Percentiles rank a stretch among this genome's conserved stretches.
Conservation (phyloP, 1,139 yeast species). For the Scheffersomyces lignicola region DNA sequence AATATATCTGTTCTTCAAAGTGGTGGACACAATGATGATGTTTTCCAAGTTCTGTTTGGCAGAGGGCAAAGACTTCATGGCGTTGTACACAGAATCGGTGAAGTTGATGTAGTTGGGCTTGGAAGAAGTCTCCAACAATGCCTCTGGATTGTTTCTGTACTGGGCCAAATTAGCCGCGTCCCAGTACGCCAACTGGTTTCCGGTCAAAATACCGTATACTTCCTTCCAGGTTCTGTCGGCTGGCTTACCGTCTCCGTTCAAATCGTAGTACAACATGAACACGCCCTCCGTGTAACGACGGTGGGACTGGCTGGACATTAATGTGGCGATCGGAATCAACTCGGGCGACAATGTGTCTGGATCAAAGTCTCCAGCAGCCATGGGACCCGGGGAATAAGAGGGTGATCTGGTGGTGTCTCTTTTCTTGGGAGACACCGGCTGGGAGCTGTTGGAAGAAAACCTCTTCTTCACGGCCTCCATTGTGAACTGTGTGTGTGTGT, state of each 20-base stretch:
- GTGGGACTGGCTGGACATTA: slow-evolving; percentile 70
- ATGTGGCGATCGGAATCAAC: slow-evolving; percentile 71
- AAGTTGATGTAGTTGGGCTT: slow-evolving; percentile 90
- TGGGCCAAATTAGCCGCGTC: slow-evolving; percentile 75
- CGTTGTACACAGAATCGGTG: slow-evolving; percentile 85
- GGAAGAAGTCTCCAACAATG: slow-evolving; percentile 52
- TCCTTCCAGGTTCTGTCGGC: slow-evolving; percentile 85
- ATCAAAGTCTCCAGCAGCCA: slow-evolving; percentile 9
- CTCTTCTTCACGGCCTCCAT: slow-evolving; percentile 24
- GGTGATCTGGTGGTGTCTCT: slow-evolving; percentile 10
- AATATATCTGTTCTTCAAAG: slow-evolving; percentile 81
- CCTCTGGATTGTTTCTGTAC: slow-evolving; percentile 49
- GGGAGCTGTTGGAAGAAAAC: slow-evolving; percentile 17
- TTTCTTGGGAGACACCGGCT: slow-evolving; percentile 14
- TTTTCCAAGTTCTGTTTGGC: slow-evolving; percentile 68
- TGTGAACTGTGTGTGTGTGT: background rate
- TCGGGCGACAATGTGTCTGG: slow-evolving; percentile 55
- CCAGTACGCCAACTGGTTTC: slow-evolving; percentile 92
- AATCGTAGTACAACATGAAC: slow-evolving; percentile 68
- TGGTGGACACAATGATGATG: slow-evolving; percentile 85
- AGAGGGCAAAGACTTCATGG: slow-evolving; percentile 61
- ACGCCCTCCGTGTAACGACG: slow-evolving; percentile 75
- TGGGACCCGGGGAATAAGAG: slow-evolving; percentile 6
- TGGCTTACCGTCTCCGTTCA: slow-evolving; percentile 83
- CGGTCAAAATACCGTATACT: slow-evolving; percentile 87